Evolutionary conservation across 805 yeast species (phyloP), one percentile per base, ranked within the genome.

Genomic region (Candida taoyuanica): DNA sequence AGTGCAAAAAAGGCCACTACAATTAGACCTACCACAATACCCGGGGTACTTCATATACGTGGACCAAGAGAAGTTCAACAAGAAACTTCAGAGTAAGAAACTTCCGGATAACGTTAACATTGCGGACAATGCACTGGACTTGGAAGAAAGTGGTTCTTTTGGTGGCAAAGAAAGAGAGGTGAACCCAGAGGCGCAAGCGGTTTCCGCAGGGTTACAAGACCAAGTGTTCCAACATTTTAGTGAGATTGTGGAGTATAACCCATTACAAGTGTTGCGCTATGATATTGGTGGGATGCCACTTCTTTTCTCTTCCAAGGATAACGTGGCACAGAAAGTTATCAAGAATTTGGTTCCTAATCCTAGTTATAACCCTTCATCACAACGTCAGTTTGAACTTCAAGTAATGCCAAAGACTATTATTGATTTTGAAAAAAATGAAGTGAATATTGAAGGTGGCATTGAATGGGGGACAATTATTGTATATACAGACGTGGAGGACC

Each of bases 391-490:
- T 55, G 98, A 93, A 60, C 63, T 91, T 41, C 98, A 93, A 58
- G 60, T 93, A 38, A 91, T 91, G 97, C 98, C 98, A 3, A 86
- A 86, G 57, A 76, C 88, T 37, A 91, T 93, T 37, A 68, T 85
- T 35, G 91, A 86, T 52, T 68, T 93, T 31, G 97, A 91, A 56
- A 68, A 67, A 30, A 60, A 64, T 20, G 53, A 59, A 23, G 39
- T 53, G 63, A 49, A 54, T 59, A 40, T 70, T 60, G 51, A 72
- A 30, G 76, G 76, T 25, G 97, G 98, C 11, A 91, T 91, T 95
- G 94, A 91, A 46, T 93, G 98, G 98, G 98, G 97, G 2, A 85
- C 98, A 0, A 84, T 93, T 21, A 64, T 86, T 18, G 84, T 91
- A 2, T 85, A 80, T 29, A 85, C 96, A 0, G 88, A 85, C 49